phyloP scores from a whole-genome alignment of 1,284 basidiomycete species.

The Fistulinella staudtii region DNA sequence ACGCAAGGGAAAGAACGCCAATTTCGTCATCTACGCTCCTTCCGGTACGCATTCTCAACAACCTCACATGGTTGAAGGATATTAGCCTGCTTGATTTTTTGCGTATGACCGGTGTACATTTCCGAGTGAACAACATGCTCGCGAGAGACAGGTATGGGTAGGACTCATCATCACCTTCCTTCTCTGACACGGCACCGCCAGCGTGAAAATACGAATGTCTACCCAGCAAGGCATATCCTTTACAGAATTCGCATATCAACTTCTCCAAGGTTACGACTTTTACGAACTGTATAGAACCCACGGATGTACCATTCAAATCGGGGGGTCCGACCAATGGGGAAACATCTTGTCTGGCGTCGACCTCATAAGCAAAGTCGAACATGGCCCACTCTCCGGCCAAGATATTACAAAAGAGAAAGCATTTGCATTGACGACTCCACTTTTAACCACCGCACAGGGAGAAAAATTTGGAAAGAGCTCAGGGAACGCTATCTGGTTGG shows the following conservation, averaged over 20 bases:
- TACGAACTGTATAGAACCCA: conserved; percentile 66
- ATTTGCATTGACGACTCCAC: conserved; percentile 89
- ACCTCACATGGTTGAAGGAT: conserved; percentile 78
- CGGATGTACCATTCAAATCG: conserved; percentile 85
- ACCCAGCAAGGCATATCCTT: conserved; percentile 87
- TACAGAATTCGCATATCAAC: conserved; percentile 96
- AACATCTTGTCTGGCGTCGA: conserved; percentile 94
- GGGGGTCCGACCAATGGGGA: conserved; percentile 98
- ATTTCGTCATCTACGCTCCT: conserved; percentile 15
- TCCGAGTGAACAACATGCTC: conserved; percentile 88
- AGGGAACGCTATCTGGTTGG: conserved; percentile 94
- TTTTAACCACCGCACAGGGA: conserved; percentile 87
- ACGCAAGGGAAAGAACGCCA: conserved; percentile 45
- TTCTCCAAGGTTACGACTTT: conserved; percentile 97
- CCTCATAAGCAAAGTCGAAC: conserved; percentile 56
- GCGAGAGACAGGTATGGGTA: conserved; percentile 78
- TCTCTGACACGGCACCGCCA: conserved; percentile 34
- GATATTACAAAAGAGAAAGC: conserved; percentile 42
- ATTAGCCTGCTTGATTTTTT: conserved; percentile 85
- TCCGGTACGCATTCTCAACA: conserved; percentile 66
- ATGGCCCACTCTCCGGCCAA: conserved; percentile 31
- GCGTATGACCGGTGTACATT: conserved; percentile 74
- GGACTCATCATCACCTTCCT: not conserved
- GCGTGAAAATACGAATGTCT: conserved; percentile 81
- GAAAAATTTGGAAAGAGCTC: conserved; percentile 98